Evolutionary conservation across 2,329 filamentous ascomycete species (phyloP).

Genomic region (Colletotrichum spaethianum): DNA sequence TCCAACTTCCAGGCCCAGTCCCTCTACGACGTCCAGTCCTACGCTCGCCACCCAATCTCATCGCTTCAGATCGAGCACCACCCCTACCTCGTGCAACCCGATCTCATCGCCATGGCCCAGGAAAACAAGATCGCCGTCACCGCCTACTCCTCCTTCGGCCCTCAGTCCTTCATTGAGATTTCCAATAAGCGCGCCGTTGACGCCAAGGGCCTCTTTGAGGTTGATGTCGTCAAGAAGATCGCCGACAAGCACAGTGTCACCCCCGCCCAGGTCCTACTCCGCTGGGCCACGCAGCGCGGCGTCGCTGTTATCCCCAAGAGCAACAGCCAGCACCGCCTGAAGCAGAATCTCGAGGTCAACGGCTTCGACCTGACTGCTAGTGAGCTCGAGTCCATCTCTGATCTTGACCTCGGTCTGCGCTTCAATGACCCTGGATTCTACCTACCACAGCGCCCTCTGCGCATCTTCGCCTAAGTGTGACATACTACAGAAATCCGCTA

Average conservation of each 20-base stretch:
- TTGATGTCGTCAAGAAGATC: constrained; percentile 60
- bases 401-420: constrained; percentile 66
- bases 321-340: constrained; percentile 64
- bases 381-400: constrained; percentile 71
- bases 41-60: constrained; percentile 67
- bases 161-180: constrained; percentile 59
- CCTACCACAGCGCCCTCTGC: constrained; percentile 59
- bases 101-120: constrained; percentile 69
- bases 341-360: constrained; percentile 70
- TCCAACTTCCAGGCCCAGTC: constrained; percentile 72
- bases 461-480: constrained; percentile 65
- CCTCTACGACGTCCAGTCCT: constrained; percentile 73
- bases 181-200: constrained; percentile 47
- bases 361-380: constrained; percentile 67
- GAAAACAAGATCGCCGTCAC: constrained; percentile 71
- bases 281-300: constrained; percentile 77
- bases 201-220: constrained; percentile 49
- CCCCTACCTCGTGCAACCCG: constrained; percentile 74
- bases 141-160: constrained; percentile 77
- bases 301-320: constrained; percentile 77
- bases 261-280: constrained; percentile 75
- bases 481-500: too few species aligned
- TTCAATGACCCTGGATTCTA: constrained; percentile 71
- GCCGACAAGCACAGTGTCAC: constrained; percentile 70
- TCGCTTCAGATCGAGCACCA: constrained; percentile 79